A percentile compares a stretch with the other conserved stretches of the same genome.
Evolutionary conservation across 352 stramenopile species (phyloP).

Genomic region (Phytophthora podocarpi): DNA sequence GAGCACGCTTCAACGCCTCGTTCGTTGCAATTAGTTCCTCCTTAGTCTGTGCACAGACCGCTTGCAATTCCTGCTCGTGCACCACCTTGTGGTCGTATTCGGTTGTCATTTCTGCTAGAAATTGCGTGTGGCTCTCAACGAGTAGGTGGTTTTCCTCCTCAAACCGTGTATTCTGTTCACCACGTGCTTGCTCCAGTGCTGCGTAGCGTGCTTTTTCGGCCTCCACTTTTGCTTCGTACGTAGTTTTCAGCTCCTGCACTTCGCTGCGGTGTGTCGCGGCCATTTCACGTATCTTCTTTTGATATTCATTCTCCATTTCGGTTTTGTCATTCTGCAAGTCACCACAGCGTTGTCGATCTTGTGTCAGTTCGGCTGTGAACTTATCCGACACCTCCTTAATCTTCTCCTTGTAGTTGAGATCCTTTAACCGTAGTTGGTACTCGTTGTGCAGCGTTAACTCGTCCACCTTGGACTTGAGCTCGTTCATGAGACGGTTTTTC

Average conservation of each 20-base stretch:
- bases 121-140: constrained; percentile 82
- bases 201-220: constrained; percentile 90
- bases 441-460: constrained; percentile 95
- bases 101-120: constrained; percentile 91
- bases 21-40: constrained; percentile 86
- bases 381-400: constrained; percentile 96
- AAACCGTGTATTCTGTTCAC: constrained; percentile 71
- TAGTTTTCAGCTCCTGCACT: constrained; percentile 90
- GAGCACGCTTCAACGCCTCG: constrained; percentile 88
- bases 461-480: constrained; percentile 95
- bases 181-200: constrained; percentile 75
- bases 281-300: constrained; percentile 92
- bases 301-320: constrained; percentile 91
- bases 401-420: constrained; percentile 96
- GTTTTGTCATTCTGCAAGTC: constrained; percentile 91
- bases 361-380: constrained; percentile 93
- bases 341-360: constrained; percentile 91
- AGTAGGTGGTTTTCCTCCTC: constrained; percentile 82
- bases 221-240: constrained; percentile 92
- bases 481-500: constrained; percentile 90
- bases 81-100: constrained; percentile 92
- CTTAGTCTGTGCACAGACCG: constrained; percentile 62
- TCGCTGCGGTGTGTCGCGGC: constrained; percentile 88
- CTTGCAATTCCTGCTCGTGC: constrained; percentile 81
- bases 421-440: constrained; percentile 94